A percentile compares a stretch with the other conserved stretches of the same genome.
phyloP scores from a whole-genome alignment of 176 grass and related monocot genomes.

The Rhynchospora breviuscula region DNA sequence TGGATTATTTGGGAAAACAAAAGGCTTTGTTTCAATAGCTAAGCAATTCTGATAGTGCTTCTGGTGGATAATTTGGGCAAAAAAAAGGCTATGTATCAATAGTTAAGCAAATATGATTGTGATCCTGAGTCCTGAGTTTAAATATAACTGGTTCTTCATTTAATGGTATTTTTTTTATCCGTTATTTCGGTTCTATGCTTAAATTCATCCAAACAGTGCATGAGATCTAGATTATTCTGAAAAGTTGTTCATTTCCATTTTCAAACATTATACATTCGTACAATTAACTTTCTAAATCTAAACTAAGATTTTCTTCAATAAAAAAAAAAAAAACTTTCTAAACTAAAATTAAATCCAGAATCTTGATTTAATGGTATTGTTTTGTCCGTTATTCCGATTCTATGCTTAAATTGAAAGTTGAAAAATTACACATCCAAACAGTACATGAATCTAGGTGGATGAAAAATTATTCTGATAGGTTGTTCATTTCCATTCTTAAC shows the following conservation, averaged over 20 bases:
- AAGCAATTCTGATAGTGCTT: not conserved
- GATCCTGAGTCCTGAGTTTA: not conserved
- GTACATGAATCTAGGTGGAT: not conserved
- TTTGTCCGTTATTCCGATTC: not conserved
- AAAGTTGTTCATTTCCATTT: not conserved
- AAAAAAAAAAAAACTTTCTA: not conserved
- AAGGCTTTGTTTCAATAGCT: not conserved
- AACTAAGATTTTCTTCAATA: too few relatives aligned
- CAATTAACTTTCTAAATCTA: not conserved
- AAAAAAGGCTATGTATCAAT: not conserved
- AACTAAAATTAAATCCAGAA: not conserved
- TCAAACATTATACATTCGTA: not conserved
- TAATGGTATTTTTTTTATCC: not conserved
- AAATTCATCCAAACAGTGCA: not conserved
- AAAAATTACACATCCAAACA: not conserved
- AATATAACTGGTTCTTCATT: not conserved
- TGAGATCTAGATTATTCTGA: not conserved
- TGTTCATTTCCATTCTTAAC: not conserved
- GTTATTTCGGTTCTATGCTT: not conserved
- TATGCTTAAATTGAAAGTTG: not conserved
- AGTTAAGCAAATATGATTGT: not conserved
- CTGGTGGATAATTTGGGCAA: too few relatives aligned
- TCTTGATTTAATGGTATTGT: not conserved
- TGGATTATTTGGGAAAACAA: not conserved
- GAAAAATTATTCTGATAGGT: not conserved